A percentile compares a stretch with the other conserved stretches of the same genome.
Evolutionary conservation across 2,329 filamentous ascomycete genomes (phyloP).

Genomic region (Parascedosporium putredinis): DNA sequence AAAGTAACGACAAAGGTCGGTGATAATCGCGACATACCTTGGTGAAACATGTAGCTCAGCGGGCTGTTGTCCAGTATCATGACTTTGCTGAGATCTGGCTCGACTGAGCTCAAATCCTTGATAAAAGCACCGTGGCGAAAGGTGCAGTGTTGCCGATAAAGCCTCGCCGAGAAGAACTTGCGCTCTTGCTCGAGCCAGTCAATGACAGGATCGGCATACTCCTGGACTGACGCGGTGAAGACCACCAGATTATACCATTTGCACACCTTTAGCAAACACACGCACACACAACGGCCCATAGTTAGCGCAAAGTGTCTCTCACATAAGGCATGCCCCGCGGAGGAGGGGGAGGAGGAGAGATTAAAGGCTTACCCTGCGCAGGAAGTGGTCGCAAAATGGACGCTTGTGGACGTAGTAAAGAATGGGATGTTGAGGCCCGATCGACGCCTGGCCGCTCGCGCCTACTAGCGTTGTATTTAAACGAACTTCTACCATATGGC

Average conservation of each 20-base stretch:
- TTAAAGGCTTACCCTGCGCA: constrained; percentile 56
- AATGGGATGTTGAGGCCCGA: constrained; percentile 87
- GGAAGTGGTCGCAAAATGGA: constrained; percentile 91
- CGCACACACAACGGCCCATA: no score
- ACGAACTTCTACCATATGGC: constrained; percentile 98
- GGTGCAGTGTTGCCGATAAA: constrained; percentile 96
- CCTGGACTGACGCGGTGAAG: constrained; percentile 95
- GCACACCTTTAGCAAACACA: constrained; percentile 49
- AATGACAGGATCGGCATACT: constrained; percentile 97
- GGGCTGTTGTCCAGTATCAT: constrained; percentile 99
- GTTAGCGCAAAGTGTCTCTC: no score
- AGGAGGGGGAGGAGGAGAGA: not conserved
- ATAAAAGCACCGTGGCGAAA: constrained; percentile 94
- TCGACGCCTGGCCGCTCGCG: constrained; percentile 51
- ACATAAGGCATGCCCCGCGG: no score
- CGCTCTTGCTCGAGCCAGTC: constrained; percentile 96
- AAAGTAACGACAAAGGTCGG: no score
- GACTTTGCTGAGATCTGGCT: constrained; percentile 93
- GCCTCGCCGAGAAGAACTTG: constrained; percentile 89
- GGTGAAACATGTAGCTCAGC: constrained; percentile 95
- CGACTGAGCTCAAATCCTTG: constrained; percentile 91
- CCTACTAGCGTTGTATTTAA: constrained; percentile 63
- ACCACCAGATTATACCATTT: constrained; percentile 98
- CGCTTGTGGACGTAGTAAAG: constrained; percentile 98
- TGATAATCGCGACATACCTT: constrained; percentile 54